Evolutionary conservation across 2,329 filamentous ascomycete species (phyloP), one percentile per base, ranked within the genome.

Genomic region (Sordariomycetes sp.): DNA sequence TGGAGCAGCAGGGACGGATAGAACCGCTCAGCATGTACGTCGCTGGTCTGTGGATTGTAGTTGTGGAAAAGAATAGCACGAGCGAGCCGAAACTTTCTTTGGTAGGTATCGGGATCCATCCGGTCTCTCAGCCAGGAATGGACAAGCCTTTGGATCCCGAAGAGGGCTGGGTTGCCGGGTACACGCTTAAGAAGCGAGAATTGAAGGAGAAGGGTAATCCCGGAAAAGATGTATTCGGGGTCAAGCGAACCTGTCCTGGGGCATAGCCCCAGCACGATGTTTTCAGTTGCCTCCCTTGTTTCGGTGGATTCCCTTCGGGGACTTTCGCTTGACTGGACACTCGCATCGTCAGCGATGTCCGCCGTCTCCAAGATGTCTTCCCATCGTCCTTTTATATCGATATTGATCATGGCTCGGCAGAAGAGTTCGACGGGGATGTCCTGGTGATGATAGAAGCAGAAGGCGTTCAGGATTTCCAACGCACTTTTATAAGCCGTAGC

Each of bases 361-460:
- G 3, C 18, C 40, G 18, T 3, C 18, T n/a, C 14, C 16, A 16
- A n/a, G 50, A 34, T 53, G 25, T 18, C 35, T 2, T 34, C 50
- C 34, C 34, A 58, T 10, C 56, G 48, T 20, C 16, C n/a, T 6
- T 20, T 11, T 1, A 40, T n/a, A 53, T 20, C 54, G 56, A 20
- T 57, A 58, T 0, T n/a, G 46, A 40, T 16, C 5, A 61, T 60
- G 2, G 65, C 64, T 7, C 61, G 22, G 3, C 32, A 4, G 12
- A 70, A 52, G 2, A 66, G 65, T 0, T 43, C 25, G 0, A 54
- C 28, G 0, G 63, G 57, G 1, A 67, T 34, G 1, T 59, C 59
- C 22, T 67, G 63, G 11, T 68, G 63, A 32, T 69, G 64, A 25
- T 65, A 70, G 60, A 70, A 71, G 18, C 61, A 65, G 8, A 69